Percentiles rank a stretch among this genome's conserved stretches.
phyloP scores from a whole-genome alignment of 257 asterid species.

The Petunia secreta region DNA sequence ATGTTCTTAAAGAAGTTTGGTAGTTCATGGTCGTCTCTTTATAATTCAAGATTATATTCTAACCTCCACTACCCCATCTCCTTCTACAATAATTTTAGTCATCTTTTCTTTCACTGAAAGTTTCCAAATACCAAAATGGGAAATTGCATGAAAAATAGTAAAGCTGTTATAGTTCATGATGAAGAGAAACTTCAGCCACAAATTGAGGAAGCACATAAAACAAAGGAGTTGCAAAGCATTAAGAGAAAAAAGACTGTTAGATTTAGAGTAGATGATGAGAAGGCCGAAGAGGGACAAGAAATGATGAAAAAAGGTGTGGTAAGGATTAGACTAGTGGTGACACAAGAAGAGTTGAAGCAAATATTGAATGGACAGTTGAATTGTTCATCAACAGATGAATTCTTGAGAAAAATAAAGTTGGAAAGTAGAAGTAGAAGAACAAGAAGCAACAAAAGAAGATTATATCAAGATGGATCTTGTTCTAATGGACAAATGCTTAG shows the following conservation, averaged over 20 bases:
- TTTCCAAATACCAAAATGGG: constrained; percentile 27
- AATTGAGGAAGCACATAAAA: background rate
- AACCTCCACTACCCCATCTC: background rate
- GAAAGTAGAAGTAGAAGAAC: constrained; percentile 12
- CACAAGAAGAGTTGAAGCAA: constrained; percentile 34
- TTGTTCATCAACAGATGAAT: constrained; percentile 26
- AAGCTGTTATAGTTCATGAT: background rate
- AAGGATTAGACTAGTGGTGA: constrained; percentile 39
- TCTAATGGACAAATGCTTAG: background rate
- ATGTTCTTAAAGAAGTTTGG: too few relatives aligned
- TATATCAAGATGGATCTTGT: background rate
- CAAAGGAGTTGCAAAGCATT: background rate
- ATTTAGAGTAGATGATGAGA: constrained; percentile 19
- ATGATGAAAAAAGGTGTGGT: constrained; percentile 28
- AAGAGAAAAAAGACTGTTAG: constrained; percentile 23
- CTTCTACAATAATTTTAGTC: background rate
- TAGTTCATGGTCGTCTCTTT: background rate
- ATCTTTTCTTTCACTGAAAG: background rate
- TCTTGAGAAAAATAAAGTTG: constrained; percentile 24
- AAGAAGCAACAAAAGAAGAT: background rate
- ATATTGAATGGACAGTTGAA: constrained; percentile 30
- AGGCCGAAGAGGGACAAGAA: background rate
- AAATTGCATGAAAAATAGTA: constrained; percentile 30
- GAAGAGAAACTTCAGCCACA: constrained; percentile 4
- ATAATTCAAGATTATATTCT: constrained; percentile 21